Evolutionary conservation across 1,139 yeast genomes (phyloP).

Genomic region (Entelexis paramagnoliae): DNA sequence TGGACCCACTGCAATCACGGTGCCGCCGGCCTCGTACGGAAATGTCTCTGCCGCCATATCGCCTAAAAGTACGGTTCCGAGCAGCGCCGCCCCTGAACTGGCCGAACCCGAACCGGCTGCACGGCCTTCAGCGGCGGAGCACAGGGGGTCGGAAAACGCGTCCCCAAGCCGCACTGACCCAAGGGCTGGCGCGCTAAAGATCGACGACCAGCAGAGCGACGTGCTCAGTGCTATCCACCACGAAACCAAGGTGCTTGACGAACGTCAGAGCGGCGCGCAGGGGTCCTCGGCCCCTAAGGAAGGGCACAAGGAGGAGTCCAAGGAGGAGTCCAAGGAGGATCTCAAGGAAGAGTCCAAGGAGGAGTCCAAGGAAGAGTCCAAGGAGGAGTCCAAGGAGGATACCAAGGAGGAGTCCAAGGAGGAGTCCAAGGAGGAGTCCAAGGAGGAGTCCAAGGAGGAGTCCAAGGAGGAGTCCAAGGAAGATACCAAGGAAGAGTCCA

Average conservation of each 20-base stretch:
- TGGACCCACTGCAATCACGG: too few species aligned
- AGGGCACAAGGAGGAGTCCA: too few species aligned
- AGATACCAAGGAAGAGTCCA: too few species aligned
- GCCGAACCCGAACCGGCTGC: not conserved
- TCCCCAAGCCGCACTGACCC: not conserved
- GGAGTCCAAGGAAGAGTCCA: too few species aligned
- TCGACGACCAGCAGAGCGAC: not conserved
- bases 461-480: too few species aligned
- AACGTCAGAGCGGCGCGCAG: not conserved
- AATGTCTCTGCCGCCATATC: not conserved
- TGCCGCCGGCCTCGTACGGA: not conserved
- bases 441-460: too few species aligned
- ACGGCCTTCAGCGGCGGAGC: not conserved
- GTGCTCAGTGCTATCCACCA: not conserved
- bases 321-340: too few species aligned
- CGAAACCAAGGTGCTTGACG: not conserved
- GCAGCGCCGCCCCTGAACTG: not conserved
- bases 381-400: too few species aligned
- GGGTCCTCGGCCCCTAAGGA: not conserved
- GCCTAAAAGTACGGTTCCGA: not conserved
- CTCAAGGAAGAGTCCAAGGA: too few species aligned
- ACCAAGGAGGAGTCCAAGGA: too few species aligned
- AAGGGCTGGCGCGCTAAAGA: not conserved
- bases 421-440: too few species aligned
- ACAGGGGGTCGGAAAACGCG: not conserved